Base-by-base conservation (phyloP, 768 basidiomycete species). In the Lentinula sp. region DNA sequence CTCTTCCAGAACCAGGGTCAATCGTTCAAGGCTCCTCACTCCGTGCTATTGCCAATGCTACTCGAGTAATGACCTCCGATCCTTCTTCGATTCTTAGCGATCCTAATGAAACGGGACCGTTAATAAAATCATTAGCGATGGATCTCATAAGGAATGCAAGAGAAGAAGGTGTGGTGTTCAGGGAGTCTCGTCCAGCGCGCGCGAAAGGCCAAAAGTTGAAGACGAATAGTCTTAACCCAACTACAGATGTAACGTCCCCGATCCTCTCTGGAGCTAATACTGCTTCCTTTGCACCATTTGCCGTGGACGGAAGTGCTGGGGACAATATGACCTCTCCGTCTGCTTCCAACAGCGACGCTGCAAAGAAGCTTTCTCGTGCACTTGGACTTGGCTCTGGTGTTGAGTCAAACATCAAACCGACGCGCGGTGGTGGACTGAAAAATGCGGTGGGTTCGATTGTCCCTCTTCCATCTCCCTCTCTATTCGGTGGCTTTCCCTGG, bases 1-100 rank as follows among this genome's bases (percentile, higher is more conserved):
- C 40, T 64, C 35, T 28, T 50, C 34, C 34, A 15, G 35, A 11
- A 4, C 63, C 37, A 11, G 55, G 21, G 54, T 32, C 45, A 11
- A n/a, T 73, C 6, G 70, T 70, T 6, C 91, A 93, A 67, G 88
- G 90, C 1, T 71, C 85, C 0, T 82, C 89, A 0, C 69, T 94
- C 2, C 83, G 84, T 5, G 92, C 92, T 1, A 91, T 94, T 59
- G 81, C 83, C 16, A 86, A 93, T 59, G 91, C 92, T 1, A 93
- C 88, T 1, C 84, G 92, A 3, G 87, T 93, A n/a, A 93, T 94
- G 91, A 89, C 48, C 8, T 79, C 84, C 2, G 90, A 90, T 65
- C 81, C 91, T 0, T 76, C 80, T 91, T 89, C 64, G 21, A 83
- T 94, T 60, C 80, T 94, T 9, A 80, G 82, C 0, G 88, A 93